Base-by-base conservation (phyloP, 306 rosid genomes). In the Gynostemma pentaphyllum region DNA sequence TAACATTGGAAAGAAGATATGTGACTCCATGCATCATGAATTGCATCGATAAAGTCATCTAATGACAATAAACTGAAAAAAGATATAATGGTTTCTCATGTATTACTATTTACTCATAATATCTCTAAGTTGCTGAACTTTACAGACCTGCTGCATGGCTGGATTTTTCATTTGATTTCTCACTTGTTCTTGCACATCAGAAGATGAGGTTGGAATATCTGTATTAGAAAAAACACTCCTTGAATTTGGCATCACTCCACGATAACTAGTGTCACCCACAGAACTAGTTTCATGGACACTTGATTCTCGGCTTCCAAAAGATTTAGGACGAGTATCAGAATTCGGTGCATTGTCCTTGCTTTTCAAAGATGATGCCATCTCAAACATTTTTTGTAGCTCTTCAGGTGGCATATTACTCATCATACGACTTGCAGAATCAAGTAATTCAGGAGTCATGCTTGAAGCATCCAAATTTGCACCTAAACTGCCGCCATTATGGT, bases 131-230 rank as follows among this genome's bases (percentile, higher is more conserved):
- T 34, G 42, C 60, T 62, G 51, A 60, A 52, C 70, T 50, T 68
- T 74, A 74, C 80, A 68, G 72, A 92, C 99, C 99, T 88, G 84
- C 45, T 84, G 90, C 95, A 68, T 79, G 23, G 94, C 95, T 64
- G 99, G 99, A 81, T 92, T 85, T 66, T 88, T 88, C 96, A 88
- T 88, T 82, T 88, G 99, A 78, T 76, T 88, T 76, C 85, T 84
- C 94, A 92, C 83, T 84, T 92, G 99, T 50, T 86, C 99, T 81
- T 92, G 95, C 62, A 92, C 30, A 82, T 86, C 94, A 62, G 66
- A 19, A 66, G 88, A 70, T 54, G 96, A 81, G 36, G 89, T 72
- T 62, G 88, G 87, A 76, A 83, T 81, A 76, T 75, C 81, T 44
- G 89, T 61, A 70, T 54, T 83, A 64, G 83, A 70, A 50, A 85